Percentiles rank a stretch among this genome's conserved stretches.
phyloP scores from a whole-genome alignment of 2,329 filamentous ascomycete species.

The Penicillium sclerotigenum region DNA sequence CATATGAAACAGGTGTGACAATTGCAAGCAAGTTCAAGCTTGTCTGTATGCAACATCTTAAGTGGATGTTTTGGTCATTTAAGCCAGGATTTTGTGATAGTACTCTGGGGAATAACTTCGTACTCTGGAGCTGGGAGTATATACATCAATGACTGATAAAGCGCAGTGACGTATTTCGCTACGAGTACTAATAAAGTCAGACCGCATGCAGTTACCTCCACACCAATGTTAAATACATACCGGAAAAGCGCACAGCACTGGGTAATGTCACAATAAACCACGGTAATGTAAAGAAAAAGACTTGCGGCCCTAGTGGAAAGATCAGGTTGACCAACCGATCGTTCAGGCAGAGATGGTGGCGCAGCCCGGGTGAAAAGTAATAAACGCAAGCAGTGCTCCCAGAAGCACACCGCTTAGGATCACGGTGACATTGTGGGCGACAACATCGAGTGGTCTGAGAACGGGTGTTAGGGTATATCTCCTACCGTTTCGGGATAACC shows the following conservation, averaged over 20 bases:
- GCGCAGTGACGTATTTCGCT: neutral
- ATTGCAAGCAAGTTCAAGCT: neutral
- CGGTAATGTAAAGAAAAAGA: neutral
- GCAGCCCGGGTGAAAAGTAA: neutral
- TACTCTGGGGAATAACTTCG: neutral
- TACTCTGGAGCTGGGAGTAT: neutral
- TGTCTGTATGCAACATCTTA: neutral
- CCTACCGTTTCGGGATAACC: neutral
- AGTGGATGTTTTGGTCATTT: neutral
- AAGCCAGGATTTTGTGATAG: neutral
- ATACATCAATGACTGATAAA: neutral
- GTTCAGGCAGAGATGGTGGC: neutral
- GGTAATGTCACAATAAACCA: neutral
- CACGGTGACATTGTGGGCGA: slow-evolving; percentile 1
- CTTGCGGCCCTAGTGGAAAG: neutral
- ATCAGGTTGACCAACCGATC: neutral
- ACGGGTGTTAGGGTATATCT: neutral
- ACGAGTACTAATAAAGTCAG: neutral
- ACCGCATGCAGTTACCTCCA: neutral
- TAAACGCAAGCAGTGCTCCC: neutral
- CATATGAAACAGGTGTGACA: too few species aligned
- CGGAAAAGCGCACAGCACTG: neutral
- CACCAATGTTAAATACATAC: neutral
- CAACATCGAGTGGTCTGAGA: neutral
- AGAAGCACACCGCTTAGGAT: slow-evolving; percentile 9